These are phyloP conservation scores for Aspergillus taichungensis DNA, from an alignment of 495 filamentous ascomycete species.

Conservation along the genomic window DNA sequence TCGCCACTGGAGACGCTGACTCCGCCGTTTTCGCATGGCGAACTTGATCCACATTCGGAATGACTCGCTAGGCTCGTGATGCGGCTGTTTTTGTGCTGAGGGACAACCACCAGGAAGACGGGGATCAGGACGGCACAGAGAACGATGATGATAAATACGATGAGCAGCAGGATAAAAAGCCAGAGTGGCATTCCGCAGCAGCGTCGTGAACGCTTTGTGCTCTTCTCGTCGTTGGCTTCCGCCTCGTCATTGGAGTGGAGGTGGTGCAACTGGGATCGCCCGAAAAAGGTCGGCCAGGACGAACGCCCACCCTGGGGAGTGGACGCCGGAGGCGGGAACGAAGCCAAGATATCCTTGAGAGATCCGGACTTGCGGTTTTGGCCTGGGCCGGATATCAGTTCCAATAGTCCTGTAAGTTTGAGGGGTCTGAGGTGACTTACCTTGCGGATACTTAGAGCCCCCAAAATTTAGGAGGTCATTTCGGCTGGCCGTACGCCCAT, in stretches of 20 bases:
- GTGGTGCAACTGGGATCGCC: constrained; percentile 28
- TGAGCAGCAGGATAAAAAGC: constrained; percentile 61
- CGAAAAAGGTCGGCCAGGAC: constrained; percentile 36
- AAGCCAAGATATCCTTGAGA: constrained; percentile 82
- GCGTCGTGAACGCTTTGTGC: constrained; percentile 19
- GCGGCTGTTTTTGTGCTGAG: constrained; percentile 31
- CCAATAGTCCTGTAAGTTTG: not conserved
- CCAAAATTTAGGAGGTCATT: constrained; percentile 35
- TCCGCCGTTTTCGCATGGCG: constrained; percentile 72
- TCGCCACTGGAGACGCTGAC: constrained; percentile 55
- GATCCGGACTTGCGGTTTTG: constrained; percentile 47
- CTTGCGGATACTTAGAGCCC: constrained; percentile 18
- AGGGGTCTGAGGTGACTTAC: constrained; percentile 11
- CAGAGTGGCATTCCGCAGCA: constrained; percentile 80
- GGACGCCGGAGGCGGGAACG: constrained; percentile 77
- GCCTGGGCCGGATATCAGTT: constrained; percentile 6
- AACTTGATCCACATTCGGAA: constrained; percentile 43
- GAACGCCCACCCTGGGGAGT: constrained; percentile 40
- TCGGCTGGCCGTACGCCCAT: constrained; percentile 72
- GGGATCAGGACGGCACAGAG: constrained; percentile 85
- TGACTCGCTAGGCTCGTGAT: constrained; percentile 3
- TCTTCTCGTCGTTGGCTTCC: constrained; percentile 13
- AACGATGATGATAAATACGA: constrained; percentile 65
- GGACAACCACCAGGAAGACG: constrained; percentile 69
- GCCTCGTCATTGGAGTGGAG: constrained; percentile 19